These are phyloP conservation scores for Ascochyta lentis DNA, from an alignment of 2,329 filamentous ascomycete genomes.

Conservation along the genomic window DNA sequence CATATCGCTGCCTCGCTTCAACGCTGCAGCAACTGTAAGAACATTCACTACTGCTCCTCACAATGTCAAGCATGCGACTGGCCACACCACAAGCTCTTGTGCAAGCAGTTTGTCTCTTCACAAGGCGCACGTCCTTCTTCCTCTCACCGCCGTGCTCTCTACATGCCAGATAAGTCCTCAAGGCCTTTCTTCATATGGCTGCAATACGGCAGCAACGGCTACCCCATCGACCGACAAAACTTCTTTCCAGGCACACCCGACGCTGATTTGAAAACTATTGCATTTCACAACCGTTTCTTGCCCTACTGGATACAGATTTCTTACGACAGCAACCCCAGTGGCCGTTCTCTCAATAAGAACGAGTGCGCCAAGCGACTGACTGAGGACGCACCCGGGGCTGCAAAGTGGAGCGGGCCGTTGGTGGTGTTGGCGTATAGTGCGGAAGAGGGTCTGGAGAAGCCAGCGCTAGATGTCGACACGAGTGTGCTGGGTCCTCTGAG, in stretches of 20 bases:
- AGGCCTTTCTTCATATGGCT: slow-evolving; percentile 12
- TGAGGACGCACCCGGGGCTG: not conserved
- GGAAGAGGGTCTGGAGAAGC: slow-evolving; percentile 16
- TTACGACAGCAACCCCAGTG: slow-evolving; percentile 16
- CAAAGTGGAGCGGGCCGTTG: slow-evolving; percentile 11
- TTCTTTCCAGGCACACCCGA: slow-evolving; percentile 4
- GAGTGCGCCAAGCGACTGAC: not conserved
- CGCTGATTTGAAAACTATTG: slow-evolving; percentile 16
- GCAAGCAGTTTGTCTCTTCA: slow-evolving; percentile 1
- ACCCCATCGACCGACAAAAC: not conserved
- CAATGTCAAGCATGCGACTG: slow-evolving; percentile 14
- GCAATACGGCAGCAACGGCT: slow-evolving; percentile 1
- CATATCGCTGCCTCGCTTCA: not conserved
- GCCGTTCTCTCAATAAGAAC: slow-evolving; percentile 4
- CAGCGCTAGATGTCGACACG: slow-evolving; percentile 17
- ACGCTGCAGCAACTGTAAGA: slow-evolving; percentile 20
- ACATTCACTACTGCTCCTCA: slow-evolving; percentile 19
- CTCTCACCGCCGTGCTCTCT: slow-evolving; percentile 5
- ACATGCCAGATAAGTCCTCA: not conserved
- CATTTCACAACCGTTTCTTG: slow-evolving; percentile 17
- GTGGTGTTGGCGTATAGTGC: slow-evolving; percentile 17
- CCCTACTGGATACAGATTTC: slow-evolving; percentile 19
- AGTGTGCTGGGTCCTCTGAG: slow-evolving; percentile 9
- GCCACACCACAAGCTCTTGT: slow-evolving; percentile 17
- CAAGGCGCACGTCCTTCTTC: not conserved